phyloP scores from a whole-genome alignment of 371 early-diverging fungal genomes.

The Encephalitozoon hellem region DNA sequence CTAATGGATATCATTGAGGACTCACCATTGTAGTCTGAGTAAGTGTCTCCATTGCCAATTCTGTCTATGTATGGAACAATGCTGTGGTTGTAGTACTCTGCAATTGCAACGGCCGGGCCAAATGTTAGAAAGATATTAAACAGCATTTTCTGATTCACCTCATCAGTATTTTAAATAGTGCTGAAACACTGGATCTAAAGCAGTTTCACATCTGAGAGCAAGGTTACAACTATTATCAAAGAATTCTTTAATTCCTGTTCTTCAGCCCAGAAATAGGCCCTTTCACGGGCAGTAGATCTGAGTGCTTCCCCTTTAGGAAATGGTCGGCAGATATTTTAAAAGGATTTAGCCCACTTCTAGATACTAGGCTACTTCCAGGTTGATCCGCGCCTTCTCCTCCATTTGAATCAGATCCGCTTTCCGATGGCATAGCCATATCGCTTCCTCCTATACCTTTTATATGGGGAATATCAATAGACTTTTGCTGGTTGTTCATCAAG shows the following conservation, averaged over 20 bases:
- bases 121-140: neutral
- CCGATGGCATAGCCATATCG: neutral
- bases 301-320: neutral
- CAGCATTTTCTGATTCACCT: neutral
- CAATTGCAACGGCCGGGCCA: neutral
- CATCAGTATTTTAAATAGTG: neutral
- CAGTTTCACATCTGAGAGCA: neutral
- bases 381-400: neutral
- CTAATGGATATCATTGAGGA: neutral
- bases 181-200: neutral
- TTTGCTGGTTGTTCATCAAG: neutral
- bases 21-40: neutral
- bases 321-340: neutral
- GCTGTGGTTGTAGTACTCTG: constrained; percentile 2
- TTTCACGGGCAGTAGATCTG: neutral
- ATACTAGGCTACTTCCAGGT: neutral
- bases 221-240: neutral
- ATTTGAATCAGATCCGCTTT: neutral
- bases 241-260: neutral
- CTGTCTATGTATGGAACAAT: neutral
- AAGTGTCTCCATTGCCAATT: neutral
- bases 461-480: neutral
- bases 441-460: neutral
- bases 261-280: neutral
- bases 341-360: neutral